A percentile compares a stretch with the other conserved stretches of the same genome.
Evolutionary conservation across 768 basidiomycete species (phyloP).

Genomic region (Tricholoma bakamatsutake): DNA sequence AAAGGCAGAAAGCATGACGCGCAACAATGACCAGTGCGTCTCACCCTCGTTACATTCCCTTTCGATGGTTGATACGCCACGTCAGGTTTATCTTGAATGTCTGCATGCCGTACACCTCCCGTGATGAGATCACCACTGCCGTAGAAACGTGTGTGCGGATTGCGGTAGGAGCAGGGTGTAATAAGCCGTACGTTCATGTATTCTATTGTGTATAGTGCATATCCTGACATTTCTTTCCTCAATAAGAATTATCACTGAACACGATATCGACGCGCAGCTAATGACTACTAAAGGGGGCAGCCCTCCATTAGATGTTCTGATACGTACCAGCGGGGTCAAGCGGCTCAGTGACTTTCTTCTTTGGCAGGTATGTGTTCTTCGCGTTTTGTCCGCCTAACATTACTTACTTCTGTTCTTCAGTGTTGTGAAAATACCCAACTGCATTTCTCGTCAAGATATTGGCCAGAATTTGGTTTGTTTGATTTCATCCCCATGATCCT

Average conservation of each 20-base stretch:
- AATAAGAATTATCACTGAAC: constrained; percentile 47
- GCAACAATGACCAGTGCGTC: constrained; percentile 60
- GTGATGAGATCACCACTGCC: constrained; percentile 86
- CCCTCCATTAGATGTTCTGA: constrained; percentile 82
- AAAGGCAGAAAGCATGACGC: constrained; percentile 74
- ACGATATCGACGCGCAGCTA: constrained; percentile 60
- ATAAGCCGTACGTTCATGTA: constrained; percentile 5
- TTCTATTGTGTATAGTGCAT: neutral
- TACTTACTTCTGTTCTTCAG: constrained; percentile 33
- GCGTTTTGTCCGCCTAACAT: neutral
- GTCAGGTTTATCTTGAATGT: constrained; percentile 82
- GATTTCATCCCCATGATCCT: constrained; percentile 87
- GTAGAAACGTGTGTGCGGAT: constrained; percentile 47
- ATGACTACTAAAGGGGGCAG: constrained; percentile 60
- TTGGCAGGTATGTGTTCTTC: constrained; percentile 74
- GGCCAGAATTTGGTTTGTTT: constrained; percentile 89
- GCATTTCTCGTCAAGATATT: constrained; percentile 78
- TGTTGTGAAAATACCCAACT: constrained; percentile 80
- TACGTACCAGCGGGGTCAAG: constrained; percentile 89
- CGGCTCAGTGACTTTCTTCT: constrained; percentile 86
- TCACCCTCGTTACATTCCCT: neutral
- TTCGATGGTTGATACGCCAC: neutral
- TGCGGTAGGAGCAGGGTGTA: constrained; percentile 21
- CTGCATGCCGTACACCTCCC: constrained; percentile 87
- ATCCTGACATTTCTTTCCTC: neutral